Evolutionary conservation across 768 basidiomycete genomes (phyloP), one percentile per base, ranked within the genome.

Genomic region (Stropharia rugosoannulata): DNA sequence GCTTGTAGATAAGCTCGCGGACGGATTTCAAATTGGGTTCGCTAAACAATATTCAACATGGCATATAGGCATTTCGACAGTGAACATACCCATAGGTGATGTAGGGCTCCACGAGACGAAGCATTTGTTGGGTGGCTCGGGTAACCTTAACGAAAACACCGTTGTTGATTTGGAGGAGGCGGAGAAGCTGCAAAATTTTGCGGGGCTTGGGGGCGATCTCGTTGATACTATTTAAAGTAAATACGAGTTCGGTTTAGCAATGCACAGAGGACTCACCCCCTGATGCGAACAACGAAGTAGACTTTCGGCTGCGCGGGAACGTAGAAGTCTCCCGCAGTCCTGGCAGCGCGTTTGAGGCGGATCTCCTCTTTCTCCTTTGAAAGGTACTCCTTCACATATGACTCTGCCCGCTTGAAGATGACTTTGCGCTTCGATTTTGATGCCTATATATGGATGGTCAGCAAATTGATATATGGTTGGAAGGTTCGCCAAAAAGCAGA

Each of bases 141-240:
- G 95, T 98, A 52, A 92, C 95, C 76, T 96, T 95, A 72, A 99
- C 85, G 71, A 99, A 99, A 45, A 99, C 88, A 73, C 96, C 97
- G 70, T 95, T 98, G 87, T 99, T 98, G 82, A 99, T 99, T 74
- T 98, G 97, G 66, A 97, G 89, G 60, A 99, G 87, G 66, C 97
- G 95, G 71, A 99, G 90, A 61, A 99, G 87, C 72, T 99, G 97
- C 66, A 99, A 77, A 71, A 99, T 98, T 83, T 99, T 99, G 71
- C 95, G 90, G 68, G 97, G 97, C 79, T 99, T 99, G 57, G 97
- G 97, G 54, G 97, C 94, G 70, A 99, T 97, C 73, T 98, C 93
- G 75, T 98, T 98, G 82, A 99, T 95, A 96, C 97, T 95, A 62
- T 9, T 51, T 44, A 29, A 35, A 13, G 47, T 67, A 36, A 67